Base-by-base conservation (phyloP, 352 stramenopile species). In the Phytophthora pseudosyringae region DNA sequence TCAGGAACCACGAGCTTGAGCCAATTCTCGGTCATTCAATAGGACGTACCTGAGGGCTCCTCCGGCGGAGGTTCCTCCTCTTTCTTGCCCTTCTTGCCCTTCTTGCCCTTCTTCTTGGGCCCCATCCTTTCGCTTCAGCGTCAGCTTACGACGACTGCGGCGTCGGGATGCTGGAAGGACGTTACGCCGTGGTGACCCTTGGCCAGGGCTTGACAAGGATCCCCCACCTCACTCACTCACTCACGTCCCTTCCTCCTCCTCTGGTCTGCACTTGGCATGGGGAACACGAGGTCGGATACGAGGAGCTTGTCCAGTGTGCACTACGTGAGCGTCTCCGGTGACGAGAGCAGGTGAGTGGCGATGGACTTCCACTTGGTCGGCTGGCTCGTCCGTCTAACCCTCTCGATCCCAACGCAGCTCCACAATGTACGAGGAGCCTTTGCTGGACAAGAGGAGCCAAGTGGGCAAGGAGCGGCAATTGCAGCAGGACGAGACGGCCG, bases 51-150 rank as follows among this genome's bases (percentile, higher is more conserved):
- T 0, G 85, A 93, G 9, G 86, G 83, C 60, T 93, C 86, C 59
- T 94, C 82, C 3, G 75, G 81, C 35, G 79, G 76, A 32, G 68
- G 58, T 58, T 81, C 80, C 28, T 93, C 86, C 36, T 88, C 80
- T 61, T 90, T 86, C 58, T 80, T 80, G 50, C 71, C 69, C 71
- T 91, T 91, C 64, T 88, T 89, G 38, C 72, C 74, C 67, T 89
- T 90, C 76, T 92, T 90, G 51, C 73, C 71, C 53, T 91, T 90
- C 78, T 93, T 90, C 80, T 93, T 93, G 13, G 80, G 76, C 11
- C 76, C 81, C 84, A 90, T 91, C 6, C 39, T 46, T 13, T 36
- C 9, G 5, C n/a, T 57, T n/a, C 5, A 18, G 25, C 7, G 15
- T 43, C 10, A n/a, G 10, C 21, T 21, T 28, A 5, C 39, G 8